These are phyloP conservation scores for Gossypium davidsonii DNA, from an alignment of 441 rosid genomes.

Conservation along the genomic window DNA sequence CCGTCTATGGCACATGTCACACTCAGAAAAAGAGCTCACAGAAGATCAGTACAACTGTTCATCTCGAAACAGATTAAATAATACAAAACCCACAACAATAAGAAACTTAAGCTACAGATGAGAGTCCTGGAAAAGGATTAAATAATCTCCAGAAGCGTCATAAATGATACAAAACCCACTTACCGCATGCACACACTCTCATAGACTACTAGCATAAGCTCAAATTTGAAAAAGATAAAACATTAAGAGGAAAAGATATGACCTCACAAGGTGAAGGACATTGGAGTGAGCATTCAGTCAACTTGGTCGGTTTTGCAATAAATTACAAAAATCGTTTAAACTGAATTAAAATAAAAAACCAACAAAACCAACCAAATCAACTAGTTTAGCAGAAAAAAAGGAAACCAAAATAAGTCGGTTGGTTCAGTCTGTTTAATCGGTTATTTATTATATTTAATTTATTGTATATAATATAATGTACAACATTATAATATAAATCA, in stretches of 20 bases:
- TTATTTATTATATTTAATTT: neutral
- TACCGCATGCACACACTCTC: neutral
- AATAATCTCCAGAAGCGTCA: neutral
- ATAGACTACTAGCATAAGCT: neutral
- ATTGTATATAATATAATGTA: neutral
- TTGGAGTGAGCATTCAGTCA: neutral
- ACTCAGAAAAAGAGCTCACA: neutral
- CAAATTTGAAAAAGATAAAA: neutral
- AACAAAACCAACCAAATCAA: neutral
- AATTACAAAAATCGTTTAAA: neutral
- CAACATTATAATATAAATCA: neutral
- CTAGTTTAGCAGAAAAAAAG: neutral
- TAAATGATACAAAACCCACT: neutral
- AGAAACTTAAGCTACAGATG: neutral
- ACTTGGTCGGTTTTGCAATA: neutral
- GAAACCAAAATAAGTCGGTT: neutral
- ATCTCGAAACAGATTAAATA: neutral
- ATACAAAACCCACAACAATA: neutral
- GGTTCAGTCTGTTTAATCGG: neutral
- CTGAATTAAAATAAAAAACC: neutral
- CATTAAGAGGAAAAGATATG: neutral
- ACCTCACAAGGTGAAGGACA: neutral
- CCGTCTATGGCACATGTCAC: neutral
- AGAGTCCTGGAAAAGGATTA: neutral
- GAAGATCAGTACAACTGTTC: neutral